These are phyloP conservation scores for Pisolithus albus DNA, from an alignment of 768 basidiomycete species.

Conservation along the genomic window DNA sequence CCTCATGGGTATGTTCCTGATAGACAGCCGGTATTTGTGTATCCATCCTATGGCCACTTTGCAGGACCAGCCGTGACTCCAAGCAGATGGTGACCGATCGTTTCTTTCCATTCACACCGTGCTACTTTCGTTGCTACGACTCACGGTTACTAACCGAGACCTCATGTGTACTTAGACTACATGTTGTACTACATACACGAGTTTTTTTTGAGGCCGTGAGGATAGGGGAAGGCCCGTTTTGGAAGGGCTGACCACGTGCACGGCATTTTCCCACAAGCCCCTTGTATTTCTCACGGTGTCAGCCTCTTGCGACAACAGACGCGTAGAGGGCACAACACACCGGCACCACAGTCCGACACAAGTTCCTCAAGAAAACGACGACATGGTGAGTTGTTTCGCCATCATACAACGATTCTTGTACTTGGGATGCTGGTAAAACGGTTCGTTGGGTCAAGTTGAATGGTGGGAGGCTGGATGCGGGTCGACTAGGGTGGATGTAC, in stretches of 20 bases:
- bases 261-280: too few species aligned
- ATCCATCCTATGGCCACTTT: conserved; percentile 12
- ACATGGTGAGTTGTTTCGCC: conserved; percentile 39
- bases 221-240: too few species aligned
- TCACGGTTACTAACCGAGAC: too few species aligned
- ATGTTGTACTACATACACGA: too few species aligned
- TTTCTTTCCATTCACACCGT: too few species aligned
- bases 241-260: too few species aligned
- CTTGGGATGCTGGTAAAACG: neutral
- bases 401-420: conserved; percentile 7
- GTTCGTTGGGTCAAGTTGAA: conserved; percentile 9
- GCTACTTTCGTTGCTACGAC: too few species aligned
- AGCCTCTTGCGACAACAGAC: too few species aligned
- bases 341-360: conserved; percentile 11
- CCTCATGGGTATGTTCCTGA: conserved; percentile 18
- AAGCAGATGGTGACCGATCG: neutral
- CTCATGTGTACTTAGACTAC: too few species aligned
- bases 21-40: conserved; percentile 11
- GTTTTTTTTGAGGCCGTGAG: too few species aligned
- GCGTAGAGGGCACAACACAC: neutral
- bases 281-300: too few species aligned
- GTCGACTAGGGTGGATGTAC: conserved; percentile 30
- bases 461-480: conserved; percentile 29
- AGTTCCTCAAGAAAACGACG: conserved; percentile 31
- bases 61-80: neutral